Base-by-base conservation (phyloP, 2,329 filamentous ascomycete species). In the Aspergillus transmontanensis region DNA sequence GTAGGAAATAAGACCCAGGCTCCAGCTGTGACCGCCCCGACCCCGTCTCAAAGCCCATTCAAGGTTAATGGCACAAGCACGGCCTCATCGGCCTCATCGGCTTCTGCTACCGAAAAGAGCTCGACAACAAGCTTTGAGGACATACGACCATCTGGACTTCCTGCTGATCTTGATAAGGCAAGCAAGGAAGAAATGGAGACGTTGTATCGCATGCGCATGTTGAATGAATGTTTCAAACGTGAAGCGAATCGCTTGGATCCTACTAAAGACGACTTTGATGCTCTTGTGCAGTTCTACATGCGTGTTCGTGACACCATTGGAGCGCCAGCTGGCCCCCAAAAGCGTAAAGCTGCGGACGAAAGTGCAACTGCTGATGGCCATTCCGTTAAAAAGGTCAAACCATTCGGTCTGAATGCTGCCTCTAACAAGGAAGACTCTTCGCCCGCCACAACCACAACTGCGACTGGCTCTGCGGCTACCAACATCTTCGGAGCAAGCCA, bases 271-370 rank as follows among this genome's bases (percentile, higher is more conserved):
- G 71, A 74, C 51, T 76, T 81, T 56, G 78, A 80, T 59, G 64
- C 68, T 19, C 41, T 78, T 39, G 68, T 81, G 32, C 65, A 75
- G 6, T 75, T 75, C 58, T 81, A 81, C 63, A 66, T 78, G 57
- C 73, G 73, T 51, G 70, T 76, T 58, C 78, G 79, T 51, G 74
- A 76, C 21, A 72, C 73, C 2, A 72, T 81, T 54, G 78, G 77
- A 34, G 69, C 69, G 19, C 77, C 78, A 5, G 60, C 79, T 56
- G 75, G 70, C 6, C 1, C 62, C 64, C 26, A 66, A 66, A 75
- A 77, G 64, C 73, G 75, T 50, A 77, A 76, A 66, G 59, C 64
- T 21, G 30, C 51, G 11, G 66, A 69, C 30, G 64, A 67, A 26
- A 65, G 65, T 46, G 60, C 65, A 50, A 19, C 58, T 45, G 63